Evolutionary conservation across 179 eudicot species (phyloP).

Genomic region (Patellifolia procumbens): DNA sequence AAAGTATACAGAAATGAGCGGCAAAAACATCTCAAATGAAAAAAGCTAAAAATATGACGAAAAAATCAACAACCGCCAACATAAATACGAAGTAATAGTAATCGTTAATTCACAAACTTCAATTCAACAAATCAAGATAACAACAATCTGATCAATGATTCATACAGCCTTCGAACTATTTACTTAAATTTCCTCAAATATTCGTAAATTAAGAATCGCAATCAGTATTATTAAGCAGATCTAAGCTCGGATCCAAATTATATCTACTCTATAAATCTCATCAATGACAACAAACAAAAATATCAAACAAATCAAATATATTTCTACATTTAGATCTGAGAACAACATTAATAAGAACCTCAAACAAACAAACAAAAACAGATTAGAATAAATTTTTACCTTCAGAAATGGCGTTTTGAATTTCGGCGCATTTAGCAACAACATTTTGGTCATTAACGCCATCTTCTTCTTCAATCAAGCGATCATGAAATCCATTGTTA

Average conservation of each 20-base stretch:
- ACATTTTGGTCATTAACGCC: constrained; percentile 50
- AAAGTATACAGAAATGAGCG: neutral
- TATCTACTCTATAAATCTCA: neutral
- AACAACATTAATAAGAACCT: neutral
- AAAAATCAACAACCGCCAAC: neutral
- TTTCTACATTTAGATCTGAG: constrained; percentile 1
- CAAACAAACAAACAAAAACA: no score
- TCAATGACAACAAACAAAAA: neutral
- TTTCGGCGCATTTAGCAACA: constrained; percentile 72
- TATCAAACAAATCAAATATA: neutral
- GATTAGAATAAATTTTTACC: constrained; percentile 36
- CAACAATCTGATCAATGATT: no score
- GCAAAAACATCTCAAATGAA: neutral
- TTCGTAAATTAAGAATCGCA: no score
- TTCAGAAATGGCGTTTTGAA: constrained; percentile 73
- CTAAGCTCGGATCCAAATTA: neutral
- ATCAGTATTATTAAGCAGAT: no score
- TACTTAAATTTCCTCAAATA: no score
- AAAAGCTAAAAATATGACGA: neutral
- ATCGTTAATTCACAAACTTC: neutral
- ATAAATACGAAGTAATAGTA: no score
- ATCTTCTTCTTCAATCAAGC: constrained; percentile 71
- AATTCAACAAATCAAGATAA: neutral
- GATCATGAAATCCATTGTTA: constrained; percentile 46
- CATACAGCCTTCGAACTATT: no score